Evolutionary conservation across 805 yeast species (phyloP).

Genomic region (Starmerella bacillaris): DNA sequence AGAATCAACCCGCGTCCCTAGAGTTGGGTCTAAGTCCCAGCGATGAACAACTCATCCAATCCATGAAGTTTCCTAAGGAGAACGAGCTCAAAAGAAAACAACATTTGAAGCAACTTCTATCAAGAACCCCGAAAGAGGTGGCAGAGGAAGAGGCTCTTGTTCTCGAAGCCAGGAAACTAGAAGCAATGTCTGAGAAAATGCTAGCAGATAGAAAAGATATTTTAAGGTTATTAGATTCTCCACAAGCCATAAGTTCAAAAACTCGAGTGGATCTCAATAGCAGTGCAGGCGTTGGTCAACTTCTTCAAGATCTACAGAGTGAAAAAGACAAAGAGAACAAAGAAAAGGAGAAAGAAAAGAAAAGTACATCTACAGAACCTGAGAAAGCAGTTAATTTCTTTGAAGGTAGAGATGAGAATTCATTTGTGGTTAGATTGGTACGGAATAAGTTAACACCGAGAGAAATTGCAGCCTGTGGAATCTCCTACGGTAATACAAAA

Average conservation of each 20-base stretch:
- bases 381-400: constrained; percentile 15
- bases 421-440: constrained; percentile 21
- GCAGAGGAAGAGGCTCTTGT: constrained; percentile 94
- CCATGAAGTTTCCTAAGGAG: constrained; percentile 48
- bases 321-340: too few species aligned
- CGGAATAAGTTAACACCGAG: constrained; percentile 45
- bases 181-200: constrained; percentile 79
- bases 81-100: constrained; percentile 66
- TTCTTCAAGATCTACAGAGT: constrained; percentile 59
- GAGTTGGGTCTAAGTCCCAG: constrained; percentile 26
- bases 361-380: neutral
- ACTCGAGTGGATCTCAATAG: constrained; percentile 41
- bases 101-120: constrained; percentile 56
- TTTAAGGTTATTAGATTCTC: constrained; percentile 67
- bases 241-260: constrained; percentile 45
- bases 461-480: constrained; percentile 74
- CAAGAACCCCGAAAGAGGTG: constrained; percentile 84
- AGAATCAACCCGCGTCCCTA: constrained; percentile 15
- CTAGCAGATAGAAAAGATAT: constrained; percentile 64
- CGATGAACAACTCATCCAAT: constrained; percentile 40
- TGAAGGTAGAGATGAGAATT: constrained; percentile 11
- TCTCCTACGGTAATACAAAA: constrained; percentile 30
- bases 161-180: constrained; percentile 81
- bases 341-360: constrained; percentile 17
- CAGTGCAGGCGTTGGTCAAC: constrained; percentile 75